Conservation (phyloP, 177 flowering plant genomes). For the Vitis hybrid region DNA sequence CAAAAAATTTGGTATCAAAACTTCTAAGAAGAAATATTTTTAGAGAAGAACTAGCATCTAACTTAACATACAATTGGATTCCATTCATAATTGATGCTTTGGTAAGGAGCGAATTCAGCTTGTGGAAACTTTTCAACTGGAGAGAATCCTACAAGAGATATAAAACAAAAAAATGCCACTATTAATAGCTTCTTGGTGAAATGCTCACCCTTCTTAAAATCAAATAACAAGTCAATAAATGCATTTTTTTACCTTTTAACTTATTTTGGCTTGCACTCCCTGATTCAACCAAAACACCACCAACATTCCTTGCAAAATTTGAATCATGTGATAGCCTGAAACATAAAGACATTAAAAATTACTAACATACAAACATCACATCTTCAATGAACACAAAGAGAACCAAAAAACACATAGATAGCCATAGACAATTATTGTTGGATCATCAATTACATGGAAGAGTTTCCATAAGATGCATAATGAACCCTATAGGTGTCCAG, state of each 20-base stretch:
- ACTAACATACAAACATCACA: too few species aligned
- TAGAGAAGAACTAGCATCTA: background rate
- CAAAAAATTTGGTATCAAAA: too few species aligned
- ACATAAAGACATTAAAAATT: slow-evolving; percentile 11
- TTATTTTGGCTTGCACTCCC: slow-evolving; percentile 22
- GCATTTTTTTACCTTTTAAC: slow-evolving; percentile 41
- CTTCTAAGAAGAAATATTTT: background rate
- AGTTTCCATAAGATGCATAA: too few species aligned
- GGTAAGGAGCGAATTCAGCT: slow-evolving; percentile 80
- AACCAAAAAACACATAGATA: too few species aligned
- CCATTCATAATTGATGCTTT: slow-evolving; percentile 62
- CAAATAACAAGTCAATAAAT: background rate
- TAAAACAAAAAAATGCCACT: slow-evolving; percentile 1
- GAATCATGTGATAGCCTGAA: slow-evolving; percentile 61
- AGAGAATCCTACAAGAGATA: slow-evolving; percentile 64
- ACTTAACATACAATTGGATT: slow-evolving; percentile 76
- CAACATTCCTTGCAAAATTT: slow-evolving; percentile 54
- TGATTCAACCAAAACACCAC: slow-evolving; percentile 83
- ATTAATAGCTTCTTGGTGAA: background rate
- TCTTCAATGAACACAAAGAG: too few species aligned
- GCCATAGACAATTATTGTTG: too few species aligned
- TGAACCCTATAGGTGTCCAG: too few species aligned
- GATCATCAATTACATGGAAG: too few species aligned
- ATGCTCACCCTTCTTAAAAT: background rate
- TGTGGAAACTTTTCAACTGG: slow-evolving; percentile 85